A percentile compares a stretch with the other conserved stretches of the same genome.
Conservation (phyloP, 768 basidiomycete genomes). For the Trametes villosa region DNA sequence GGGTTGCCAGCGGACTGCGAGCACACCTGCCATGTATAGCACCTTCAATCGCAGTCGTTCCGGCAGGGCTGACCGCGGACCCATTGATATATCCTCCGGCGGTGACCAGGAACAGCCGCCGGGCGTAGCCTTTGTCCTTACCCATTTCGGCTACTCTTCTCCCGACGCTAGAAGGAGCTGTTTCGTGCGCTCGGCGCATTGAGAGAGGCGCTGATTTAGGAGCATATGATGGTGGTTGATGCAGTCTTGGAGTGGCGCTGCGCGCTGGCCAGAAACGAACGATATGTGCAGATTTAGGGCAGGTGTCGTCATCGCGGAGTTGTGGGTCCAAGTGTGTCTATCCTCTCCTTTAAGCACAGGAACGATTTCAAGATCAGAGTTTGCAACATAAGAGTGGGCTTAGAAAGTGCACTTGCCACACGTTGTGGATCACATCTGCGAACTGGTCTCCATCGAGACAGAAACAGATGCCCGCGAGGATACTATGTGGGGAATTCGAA, state of each 20-base stretch:
- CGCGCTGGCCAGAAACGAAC: neutral
- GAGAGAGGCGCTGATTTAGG: too few relatives aligned
- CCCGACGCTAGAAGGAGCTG: neutral
- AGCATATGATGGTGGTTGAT: too few relatives aligned
- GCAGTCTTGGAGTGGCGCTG: neutral
- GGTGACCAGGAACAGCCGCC: conserved; percentile 7
- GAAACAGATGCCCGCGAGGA: too few relatives aligned
- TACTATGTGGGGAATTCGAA: too few relatives aligned
- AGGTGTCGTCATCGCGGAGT: conserved; percentile 10
- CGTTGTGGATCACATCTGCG: too few relatives aligned
- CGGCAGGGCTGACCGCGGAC: neutral
- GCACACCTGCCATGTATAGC: conserved; percentile 14
- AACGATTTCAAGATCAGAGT: too few relatives aligned
- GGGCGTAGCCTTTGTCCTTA: conserved; percentile 20
- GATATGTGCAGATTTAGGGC: conserved; percentile 3
- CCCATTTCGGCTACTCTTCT: conserved; percentile 7
- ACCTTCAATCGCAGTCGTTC: conserved; percentile 8
- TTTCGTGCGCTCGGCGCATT: too few relatives aligned
- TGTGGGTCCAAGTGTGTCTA: conserved; percentile 21
- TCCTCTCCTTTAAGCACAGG: too few relatives aligned
- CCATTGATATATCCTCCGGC: conserved; percentile 10
- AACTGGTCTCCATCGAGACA: too few relatives aligned
- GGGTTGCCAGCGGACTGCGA: conserved; percentile 7
- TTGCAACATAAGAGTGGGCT: too few relatives aligned
- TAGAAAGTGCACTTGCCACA: too few relatives aligned